These are phyloP conservation scores for Boletus subparvulus DNA, from an alignment of 768 basidiomycete species.

Conservation along the genomic window DNA sequence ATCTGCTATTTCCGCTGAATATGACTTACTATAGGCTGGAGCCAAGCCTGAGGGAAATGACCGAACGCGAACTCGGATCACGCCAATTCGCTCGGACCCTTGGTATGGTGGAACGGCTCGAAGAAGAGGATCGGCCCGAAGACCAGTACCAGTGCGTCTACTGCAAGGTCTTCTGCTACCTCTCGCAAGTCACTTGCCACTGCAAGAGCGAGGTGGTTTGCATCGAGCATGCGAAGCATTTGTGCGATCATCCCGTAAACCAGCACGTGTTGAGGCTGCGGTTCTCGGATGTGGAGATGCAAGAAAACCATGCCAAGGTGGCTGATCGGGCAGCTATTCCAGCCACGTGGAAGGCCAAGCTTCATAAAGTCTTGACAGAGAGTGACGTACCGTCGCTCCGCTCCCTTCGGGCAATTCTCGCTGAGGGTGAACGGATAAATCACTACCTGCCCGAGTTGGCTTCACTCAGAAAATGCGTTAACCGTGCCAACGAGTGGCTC, in stretches of 20 bases:
- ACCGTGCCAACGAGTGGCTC: conserved; percentile 83
- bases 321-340: conserved; percentile 74
- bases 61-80: conserved; percentile 71
- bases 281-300: conserved; percentile 75
- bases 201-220: conserved; percentile 83
- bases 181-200: conserved; percentile 84
- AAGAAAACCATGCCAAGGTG: conserved; percentile 64
- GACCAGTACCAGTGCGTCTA: conserved; percentile 93
- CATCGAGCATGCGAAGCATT: conserved; percentile 74
- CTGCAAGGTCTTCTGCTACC: conserved; percentile 94
- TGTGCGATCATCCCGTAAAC: conserved; percentile 64
- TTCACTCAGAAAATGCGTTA: conserved; percentile 76
- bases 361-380: conserved; percentile 64
- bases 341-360: conserved; percentile 68
- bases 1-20: conserved; percentile 21
- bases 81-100: conserved; percentile 61
- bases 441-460: conserved; percentile 69
- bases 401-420: conserved; percentile 74
- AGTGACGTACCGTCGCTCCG: conserved; percentile 73
- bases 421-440: conserved; percentile 87
- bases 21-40: conserved; percentile 59
- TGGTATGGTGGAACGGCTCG: conserved; percentile 65
- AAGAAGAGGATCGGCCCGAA: conserved; percentile 80
- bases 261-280: conserved; percentile 72
- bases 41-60: conserved; percentile 85